Percentiles rank a stretch among this genome's conserved stretches.
Evolutionary conservation across 176 grass and related monocot genomes (phyloP).

Genomic region (Aegilops umbellulata): DNA sequence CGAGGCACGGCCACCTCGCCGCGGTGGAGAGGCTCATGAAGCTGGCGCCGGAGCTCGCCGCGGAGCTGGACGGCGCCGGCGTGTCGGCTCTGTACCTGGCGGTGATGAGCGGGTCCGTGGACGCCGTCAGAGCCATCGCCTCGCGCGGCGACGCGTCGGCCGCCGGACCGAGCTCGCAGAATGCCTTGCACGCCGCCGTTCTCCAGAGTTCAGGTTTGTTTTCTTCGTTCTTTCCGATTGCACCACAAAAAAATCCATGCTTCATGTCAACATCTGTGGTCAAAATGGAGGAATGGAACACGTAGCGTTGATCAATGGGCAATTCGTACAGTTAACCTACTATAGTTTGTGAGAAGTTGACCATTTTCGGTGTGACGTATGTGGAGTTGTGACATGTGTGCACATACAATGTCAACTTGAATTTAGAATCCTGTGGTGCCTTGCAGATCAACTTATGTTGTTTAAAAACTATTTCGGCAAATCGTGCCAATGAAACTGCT

Average conservation of each 20-base stretch:
- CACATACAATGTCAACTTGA: background rate
- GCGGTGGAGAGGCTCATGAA: conserved; percentile 18
- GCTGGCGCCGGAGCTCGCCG: conserved; percentile 5
- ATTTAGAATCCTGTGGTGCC: background rate
- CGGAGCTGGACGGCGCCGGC: background rate
- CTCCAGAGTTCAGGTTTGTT: conserved; percentile 13
- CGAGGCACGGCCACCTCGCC: background rate
- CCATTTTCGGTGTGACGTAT: background rate
- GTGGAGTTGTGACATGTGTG: background rate
- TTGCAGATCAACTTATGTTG: background rate
- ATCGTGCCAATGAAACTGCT: background rate
- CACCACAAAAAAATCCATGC: background rate
- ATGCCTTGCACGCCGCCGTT: conserved; percentile 47
- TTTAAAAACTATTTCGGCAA: background rate
- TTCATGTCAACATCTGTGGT: background rate
- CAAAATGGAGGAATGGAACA: background rate
- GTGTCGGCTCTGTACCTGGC: conserved; percentile 51
- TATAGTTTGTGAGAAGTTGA: background rate
- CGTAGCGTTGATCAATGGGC: background rate
- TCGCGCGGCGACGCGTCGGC: background rate
- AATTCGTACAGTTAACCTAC: background rate
- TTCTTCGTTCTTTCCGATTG: background rate
- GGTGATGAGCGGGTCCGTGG: conserved; percentile 20
- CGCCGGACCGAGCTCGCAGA: conserved; percentile 11
- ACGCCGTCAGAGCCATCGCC: background rate